A percentile compares a stretch with the other conserved stretches of the same genome.
These are phyloP conservation scores for Penicillium sp. DNA, from an alignment of 2,329 filamentous ascomycete species.

Conservation along the genomic window DNA sequence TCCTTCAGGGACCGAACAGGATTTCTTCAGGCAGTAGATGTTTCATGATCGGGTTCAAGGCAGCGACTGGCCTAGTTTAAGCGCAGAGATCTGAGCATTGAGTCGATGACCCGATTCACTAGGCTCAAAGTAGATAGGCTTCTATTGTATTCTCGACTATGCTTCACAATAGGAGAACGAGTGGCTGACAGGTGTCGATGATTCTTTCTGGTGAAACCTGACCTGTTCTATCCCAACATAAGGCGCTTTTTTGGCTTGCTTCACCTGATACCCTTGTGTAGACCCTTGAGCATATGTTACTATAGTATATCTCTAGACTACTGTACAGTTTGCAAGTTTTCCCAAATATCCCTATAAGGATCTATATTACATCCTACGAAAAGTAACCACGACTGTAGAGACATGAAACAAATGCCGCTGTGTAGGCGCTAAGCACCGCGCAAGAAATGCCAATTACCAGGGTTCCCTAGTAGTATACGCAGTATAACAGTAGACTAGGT, in stretches of 20 bases:
- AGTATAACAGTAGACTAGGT: neutral
- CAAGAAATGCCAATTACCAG: neutral
- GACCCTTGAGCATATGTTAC: neutral
- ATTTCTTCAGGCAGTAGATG: constrained; percentile 4
- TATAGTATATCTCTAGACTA: neutral
- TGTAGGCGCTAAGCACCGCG: neutral
- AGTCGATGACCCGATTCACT: constrained; percentile 4
- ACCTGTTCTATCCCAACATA: neutral
- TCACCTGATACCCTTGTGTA: neutral
- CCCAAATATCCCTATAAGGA: no score
- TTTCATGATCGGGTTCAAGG: constrained; percentile 10
- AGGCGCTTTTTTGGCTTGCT: neutral
- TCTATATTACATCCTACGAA: no score
- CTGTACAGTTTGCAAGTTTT: no score
- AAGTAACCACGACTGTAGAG: neutral
- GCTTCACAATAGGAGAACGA: constrained; percentile 4
- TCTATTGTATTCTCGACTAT: constrained; percentile 5
- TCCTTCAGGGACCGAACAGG: neutral
- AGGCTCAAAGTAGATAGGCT: neutral
- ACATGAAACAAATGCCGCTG: neutral
- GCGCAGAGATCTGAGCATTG: constrained; percentile 6
- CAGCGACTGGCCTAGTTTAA: constrained; percentile 3
- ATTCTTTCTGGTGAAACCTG: constrained; percentile 14
- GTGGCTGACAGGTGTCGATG: constrained; percentile 8
- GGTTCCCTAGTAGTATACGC: neutral